These are phyloP conservation scores for Mangifera indica DNA, from an alignment of 345 rosid genomes.

Conservation along the genomic window DNA sequence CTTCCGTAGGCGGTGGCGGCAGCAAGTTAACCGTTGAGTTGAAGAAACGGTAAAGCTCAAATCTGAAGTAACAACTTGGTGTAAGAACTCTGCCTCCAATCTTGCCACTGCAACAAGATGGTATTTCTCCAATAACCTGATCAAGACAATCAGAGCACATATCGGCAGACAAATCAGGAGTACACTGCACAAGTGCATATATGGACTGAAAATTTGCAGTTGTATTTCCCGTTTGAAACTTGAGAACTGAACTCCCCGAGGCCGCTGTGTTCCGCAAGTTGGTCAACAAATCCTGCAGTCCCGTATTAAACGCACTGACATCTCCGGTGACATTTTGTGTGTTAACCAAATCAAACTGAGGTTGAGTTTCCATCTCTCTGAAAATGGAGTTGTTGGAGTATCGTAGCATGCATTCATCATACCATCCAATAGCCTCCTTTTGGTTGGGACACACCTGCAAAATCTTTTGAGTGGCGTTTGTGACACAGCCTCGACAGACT, in stretches of 20 bases:
- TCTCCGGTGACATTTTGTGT: not conserved
- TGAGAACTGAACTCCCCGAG: constrained; percentile 14
- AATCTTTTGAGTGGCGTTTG: constrained; percentile 13
- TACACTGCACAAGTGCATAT: constrained; percentile 38
- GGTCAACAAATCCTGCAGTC: constrained; percentile 5
- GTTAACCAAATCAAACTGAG: not conserved
- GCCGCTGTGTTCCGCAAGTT: constrained; percentile 16
- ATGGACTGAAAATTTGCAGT: not conserved
- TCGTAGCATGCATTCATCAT: constrained; percentile 29
- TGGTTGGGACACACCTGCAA: constrained; percentile 19
- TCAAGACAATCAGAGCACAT: not conserved
- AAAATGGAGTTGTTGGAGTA: constrained; percentile 34
- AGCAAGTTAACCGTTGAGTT: not conserved
- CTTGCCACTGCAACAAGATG: constrained; percentile 8
- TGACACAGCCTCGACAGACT: constrained; percentile 23
- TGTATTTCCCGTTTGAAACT: constrained; percentile 28
- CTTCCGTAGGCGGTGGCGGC: not conserved
- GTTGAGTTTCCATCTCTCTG: not conserved
- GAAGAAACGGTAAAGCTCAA: constrained; percentile 11
- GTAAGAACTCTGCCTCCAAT: constrained; percentile 11
- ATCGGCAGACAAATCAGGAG: constrained; percentile 29
- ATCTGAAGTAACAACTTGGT: constrained; percentile 27
- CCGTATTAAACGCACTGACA: constrained; percentile 7
- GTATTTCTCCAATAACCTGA: not conserved
- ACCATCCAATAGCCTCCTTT: constrained; percentile 26